Evolutionary conservation across 768 basidiomycete genomes (phyloP), one percentile per base, ranked within the genome.

Genomic region (Boletus subcaerulescens): DNA sequence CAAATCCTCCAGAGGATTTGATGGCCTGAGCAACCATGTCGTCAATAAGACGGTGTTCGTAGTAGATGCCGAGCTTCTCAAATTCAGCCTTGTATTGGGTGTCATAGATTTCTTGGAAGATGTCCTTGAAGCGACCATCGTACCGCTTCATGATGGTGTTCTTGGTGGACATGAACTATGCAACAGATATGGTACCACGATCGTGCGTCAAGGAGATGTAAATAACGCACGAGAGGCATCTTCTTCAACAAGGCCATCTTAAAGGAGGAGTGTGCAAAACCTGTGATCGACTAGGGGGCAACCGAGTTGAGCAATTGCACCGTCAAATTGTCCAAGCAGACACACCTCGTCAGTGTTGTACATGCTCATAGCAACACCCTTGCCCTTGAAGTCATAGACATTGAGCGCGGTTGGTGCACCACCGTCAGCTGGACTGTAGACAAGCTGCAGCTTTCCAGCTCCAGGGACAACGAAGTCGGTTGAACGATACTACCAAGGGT

Each of bases 101-200:
- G 8, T 96, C 91, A 71, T 93, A 99, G 65, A 98, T 87, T 65
- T 97, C 93, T 72, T 98, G 86, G 86, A 99, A 97, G 69, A 96
- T 94, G 65, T 99, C 97, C 79, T 99, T 99, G 84, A 98, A 99
- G 31, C 95, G 84, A 42, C 97, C 97, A 66, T 98, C 97, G 71
- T 99, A 99, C 69, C 88, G 94, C 78, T 99, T 96, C 68, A 96
- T 67, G 74, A 96, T 95, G 22, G 93, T 96, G 75, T 96, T 98
- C 78, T 99, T 98, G 40, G 96, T 98, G 12, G 92, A 94, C 90
- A 98, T 84, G 80, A 95, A 98, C 85, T 91, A 43, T 50, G 15
- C 22, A 33, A 50, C 11, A 31, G 3, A 20, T 26, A 49, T 40
- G 36, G 46, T 42, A 35, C 42, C 31, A n/a, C n/a, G n/a, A 45